A percentile compares a stretch with the other conserved stretches of the same genome.
These are phyloP conservation scores for Geosmithia flava DNA, from an alignment of 2,329 filamentous ascomycete genomes.

Conservation along the genomic window DNA sequence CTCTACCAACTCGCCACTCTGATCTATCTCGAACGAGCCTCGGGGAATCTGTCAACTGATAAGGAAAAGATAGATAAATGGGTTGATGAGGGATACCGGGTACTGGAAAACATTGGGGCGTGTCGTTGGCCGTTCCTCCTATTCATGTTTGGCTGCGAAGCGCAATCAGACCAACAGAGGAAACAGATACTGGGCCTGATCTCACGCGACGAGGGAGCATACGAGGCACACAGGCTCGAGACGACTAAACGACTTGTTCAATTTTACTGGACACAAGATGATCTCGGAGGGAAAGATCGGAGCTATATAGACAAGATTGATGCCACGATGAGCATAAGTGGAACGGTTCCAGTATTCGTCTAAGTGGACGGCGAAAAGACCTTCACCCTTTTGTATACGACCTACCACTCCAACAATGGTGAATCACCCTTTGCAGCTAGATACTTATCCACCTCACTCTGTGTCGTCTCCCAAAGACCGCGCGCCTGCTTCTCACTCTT, in stretches of 20 bases:
- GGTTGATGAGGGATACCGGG: conserved; percentile 12
- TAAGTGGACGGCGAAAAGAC: not conserved
- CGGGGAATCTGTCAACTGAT: conserved; percentile 4
- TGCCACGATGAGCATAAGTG: conserved; percentile 6
- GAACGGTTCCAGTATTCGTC: conserved; percentile 14
- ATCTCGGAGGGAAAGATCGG: conserved; percentile 10
- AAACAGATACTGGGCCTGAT: conserved; percentile 11
- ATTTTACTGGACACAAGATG: conserved; percentile 20
- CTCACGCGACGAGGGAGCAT: conserved; percentile 7
- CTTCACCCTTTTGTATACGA: not conserved
- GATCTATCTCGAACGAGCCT: conserved; percentile 15
- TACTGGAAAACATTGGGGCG: conserved; percentile 8
- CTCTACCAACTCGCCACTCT: conserved; percentile 14
- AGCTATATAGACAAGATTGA: conserved; percentile 5
- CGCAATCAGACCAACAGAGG: conserved; percentile 9
- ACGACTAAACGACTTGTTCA: conserved; percentile 11
- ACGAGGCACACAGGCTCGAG: conserved; percentile 8
- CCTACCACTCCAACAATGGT: conserved; percentile 12
- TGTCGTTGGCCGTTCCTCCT: conserved; percentile 11
- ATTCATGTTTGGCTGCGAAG: conserved; percentile 11
- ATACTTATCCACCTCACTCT: conserved; percentile 5
- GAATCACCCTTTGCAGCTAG: not conserved
- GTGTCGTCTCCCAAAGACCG: conserved; percentile 8
- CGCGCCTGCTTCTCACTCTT: conserved; percentile 4
- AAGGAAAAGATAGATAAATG: conserved; percentile 4